phyloP scores from a whole-genome alignment of 331 rosid genomes.

The Stylosanthes scabra region DNA sequence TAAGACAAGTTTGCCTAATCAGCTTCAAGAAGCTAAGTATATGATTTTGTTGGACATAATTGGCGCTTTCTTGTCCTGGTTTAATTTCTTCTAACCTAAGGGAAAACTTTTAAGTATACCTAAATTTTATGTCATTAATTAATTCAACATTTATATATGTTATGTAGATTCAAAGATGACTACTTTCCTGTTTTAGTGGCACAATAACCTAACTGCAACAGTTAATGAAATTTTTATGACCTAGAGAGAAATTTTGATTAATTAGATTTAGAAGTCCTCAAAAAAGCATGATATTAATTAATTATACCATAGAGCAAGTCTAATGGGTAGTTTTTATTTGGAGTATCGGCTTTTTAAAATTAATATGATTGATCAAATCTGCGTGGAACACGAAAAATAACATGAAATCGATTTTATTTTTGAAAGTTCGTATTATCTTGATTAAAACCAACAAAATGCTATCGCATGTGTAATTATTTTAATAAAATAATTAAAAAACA shows the following conservation, averaged over 20 bases:
- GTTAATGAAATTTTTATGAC: conserved; percentile 24
- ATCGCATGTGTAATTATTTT: too few relatives aligned
- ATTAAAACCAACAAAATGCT: too few relatives aligned
- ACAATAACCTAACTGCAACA: conserved; percentile 30
- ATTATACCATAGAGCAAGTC: too few relatives aligned
- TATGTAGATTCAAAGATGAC: neutral
- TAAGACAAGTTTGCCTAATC: conserved; percentile 25
- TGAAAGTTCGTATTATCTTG: too few relatives aligned
- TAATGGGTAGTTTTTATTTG: too few relatives aligned
- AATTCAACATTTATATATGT: neutral
- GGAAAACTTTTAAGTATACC: neutral
- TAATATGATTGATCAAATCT: too few relatives aligned
- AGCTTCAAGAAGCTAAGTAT: conserved; percentile 11
- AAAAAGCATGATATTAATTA: conserved; percentile 25
- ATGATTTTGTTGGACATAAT: neutral
- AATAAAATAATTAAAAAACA: too few relatives aligned
- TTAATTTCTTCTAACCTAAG: neutral
- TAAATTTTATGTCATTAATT: conserved; percentile 9
- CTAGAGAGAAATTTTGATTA: neutral
- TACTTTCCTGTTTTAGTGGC: conserved; percentile 18
- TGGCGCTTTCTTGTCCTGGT: neutral
- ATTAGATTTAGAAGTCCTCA: conserved; percentile 24
- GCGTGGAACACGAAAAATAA: too few relatives aligned
- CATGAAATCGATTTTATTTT: too few relatives aligned
- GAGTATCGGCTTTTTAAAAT: too few relatives aligned